Evolutionary conservation across 2,329 filamentous ascomycete species (phyloP), one percentile per base, ranked within the genome.

Genomic region (Colletotrichum neosansevieriae): DNA sequence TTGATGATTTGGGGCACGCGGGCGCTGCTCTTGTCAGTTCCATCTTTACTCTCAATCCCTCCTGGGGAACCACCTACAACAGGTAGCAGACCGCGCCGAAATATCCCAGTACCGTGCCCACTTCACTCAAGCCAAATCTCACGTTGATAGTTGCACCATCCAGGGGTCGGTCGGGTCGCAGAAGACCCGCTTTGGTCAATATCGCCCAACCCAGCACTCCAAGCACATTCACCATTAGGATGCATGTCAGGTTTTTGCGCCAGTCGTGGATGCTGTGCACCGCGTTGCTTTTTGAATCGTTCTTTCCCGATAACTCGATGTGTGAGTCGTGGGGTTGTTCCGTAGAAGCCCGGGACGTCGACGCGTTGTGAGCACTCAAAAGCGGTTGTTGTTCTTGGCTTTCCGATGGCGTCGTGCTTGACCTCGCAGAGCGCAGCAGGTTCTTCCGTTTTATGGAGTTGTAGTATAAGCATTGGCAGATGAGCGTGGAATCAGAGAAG

Each of bases 1-100:
- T 67, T 67, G 17, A 67, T 11, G 34, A 67, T 67, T 11, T 67
- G 63, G 11, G 63, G 63, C n/a, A 67, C 47, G 0, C 63, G 50
- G 5, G 63, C 63, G 21, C 63, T 67, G 24, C 4, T 9, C 9
- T 1, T 15, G 19, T 63, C 15, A 67, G 36, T 13, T 2, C 3
- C 13, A 10, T 21, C 9, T 24, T 5, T 4, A 1, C 11, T 0
- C 0, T 32, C 17, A 9, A 3, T 29, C 10, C 3, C 6, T 29
- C 6, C 6, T 29, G 29, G 1, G 0, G 2, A 4, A 11, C n/a
- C 11, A 44, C 63, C 19, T 50, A 67, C 63, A 49, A 67, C 4
- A 67, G 44, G 15, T 67, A 67, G 13, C 63, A 67, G 42, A 67
- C 13, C 9, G 63, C 63, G 2, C 63, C 63, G 2, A 67, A 42